Evolutionary conservation across 192 early-diverging fungal genomes (phyloP), one percentile per base, ranked within the genome.

Genomic region (Backusella sp.): DNA sequence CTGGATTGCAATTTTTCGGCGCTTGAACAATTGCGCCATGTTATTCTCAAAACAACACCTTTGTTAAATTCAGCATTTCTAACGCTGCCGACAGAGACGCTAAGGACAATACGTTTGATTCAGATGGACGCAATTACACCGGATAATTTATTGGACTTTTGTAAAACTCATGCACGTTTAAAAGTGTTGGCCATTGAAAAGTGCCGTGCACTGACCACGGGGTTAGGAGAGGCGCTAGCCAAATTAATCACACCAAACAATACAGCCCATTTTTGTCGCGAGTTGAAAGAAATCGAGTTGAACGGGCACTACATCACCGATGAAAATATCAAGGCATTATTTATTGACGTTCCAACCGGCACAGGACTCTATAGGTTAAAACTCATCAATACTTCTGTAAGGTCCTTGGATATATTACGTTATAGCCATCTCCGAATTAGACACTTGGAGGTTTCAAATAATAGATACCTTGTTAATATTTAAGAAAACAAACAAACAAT

Each of bases 401-500:
- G 56, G 56, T 62, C 56, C 56, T 62, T 62, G 23, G 56, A 62
- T 62, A 28, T 62, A 62, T 62, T 62, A 28, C 56, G 56, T 28
- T 62, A 62, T 28, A 26, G 23, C 28, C 56, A 62, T 62, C 56
- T 62, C 56, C 56, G 21, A 62, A 62, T 62, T 62, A 62, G 23
- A 62, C 56, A 28, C 56, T 28, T 62, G 56, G 56, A 62, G n/a
- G 56, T 62, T 62, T 62, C 56, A 62, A 62, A 62, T 11, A 62
- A 62, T 62, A 62, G 23, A 62, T 28, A 62, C 23, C 23, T 62
- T 62, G 56, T 62, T 28, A n/a, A 9, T 23, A 19, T 28, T 39
- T 23, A 28, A 9, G 23, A 39, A 39, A 66, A 12, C 37, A 36
- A 62, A 62, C 53, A 56, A 56, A 56, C 21, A 56, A 17, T 44